Percentiles rank a stretch among this genome's conserved stretches.
These are phyloP conservation scores for Lachancea meyersii DNA, from an alignment of 805 yeast genomes.

Conservation along the genomic window DNA sequence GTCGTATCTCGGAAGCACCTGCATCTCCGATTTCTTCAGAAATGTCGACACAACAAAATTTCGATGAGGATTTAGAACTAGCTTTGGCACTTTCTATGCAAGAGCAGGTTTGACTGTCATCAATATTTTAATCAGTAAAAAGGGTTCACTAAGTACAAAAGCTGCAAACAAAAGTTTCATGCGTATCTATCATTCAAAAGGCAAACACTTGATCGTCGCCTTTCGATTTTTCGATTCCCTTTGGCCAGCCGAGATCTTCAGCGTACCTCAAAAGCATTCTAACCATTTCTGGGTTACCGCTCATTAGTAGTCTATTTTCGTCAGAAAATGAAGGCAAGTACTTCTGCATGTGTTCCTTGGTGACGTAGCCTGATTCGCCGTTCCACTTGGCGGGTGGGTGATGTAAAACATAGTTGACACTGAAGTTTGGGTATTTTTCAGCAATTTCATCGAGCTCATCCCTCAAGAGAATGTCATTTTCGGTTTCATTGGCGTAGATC, in stretches of 20 bases:
- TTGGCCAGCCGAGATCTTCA: slow-evolving; percentile 53
- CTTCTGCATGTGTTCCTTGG: slow-evolving; percentile 49
- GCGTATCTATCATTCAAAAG: slow-evolving; percentile 32
- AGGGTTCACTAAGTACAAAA: background rate
- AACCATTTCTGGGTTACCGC: slow-evolving; percentile 74
- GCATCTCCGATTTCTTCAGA: background rate
- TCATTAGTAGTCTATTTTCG: slow-evolving; percentile 55
- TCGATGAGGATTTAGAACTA: slow-evolving; percentile 25
- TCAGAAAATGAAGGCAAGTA: slow-evolving; percentile 45
- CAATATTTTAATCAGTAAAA: background rate
- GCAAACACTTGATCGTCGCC: slow-evolving; percentile 55
- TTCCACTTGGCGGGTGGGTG: slow-evolving; percentile 46
- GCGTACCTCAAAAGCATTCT: slow-evolving; percentile 44
- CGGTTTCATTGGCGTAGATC: slow-evolving; percentile 69
- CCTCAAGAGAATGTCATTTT: slow-evolving; percentile 66
- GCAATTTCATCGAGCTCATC: slow-evolving; percentile 68
- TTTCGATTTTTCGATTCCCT: slow-evolving; percentile 40
- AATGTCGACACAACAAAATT: background rate
- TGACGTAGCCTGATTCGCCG: slow-evolving; percentile 54
- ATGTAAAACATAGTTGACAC: slow-evolving; percentile 53
- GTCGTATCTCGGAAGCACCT: background rate
- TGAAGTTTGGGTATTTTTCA: slow-evolving; percentile 54
- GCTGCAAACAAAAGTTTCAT: background rate
- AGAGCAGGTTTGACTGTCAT: slow-evolving; percentile 11
- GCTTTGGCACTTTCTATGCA: slow-evolving; percentile 32